Evolutionary conservation across 352 stramenopile species (phyloP).

Genomic region (Phytopythium cucurbitacearum): DNA sequence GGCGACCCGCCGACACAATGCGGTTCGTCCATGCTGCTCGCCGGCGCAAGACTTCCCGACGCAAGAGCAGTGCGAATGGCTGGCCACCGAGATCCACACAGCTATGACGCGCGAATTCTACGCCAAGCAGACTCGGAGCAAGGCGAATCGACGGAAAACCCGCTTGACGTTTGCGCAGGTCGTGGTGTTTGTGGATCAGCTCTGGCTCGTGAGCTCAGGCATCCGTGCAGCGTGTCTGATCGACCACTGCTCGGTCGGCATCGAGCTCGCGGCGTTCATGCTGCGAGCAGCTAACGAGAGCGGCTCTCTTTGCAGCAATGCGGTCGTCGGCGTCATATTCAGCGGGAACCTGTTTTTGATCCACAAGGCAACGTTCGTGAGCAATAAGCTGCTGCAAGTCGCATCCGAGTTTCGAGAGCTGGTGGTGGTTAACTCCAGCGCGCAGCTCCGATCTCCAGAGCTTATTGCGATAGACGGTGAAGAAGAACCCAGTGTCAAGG

Average conservation of each 20-base stretch:
- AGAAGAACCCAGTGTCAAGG: not conserved
- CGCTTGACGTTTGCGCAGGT: conserved; percentile 19
- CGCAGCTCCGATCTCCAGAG: conserved; percentile 9
- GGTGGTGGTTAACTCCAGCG: conserved; percentile 31
- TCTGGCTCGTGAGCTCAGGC: conserved; percentile 31
- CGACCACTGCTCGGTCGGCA: conserved; percentile 31
- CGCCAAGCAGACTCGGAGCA: not conserved
- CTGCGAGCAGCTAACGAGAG: conserved; percentile 10
- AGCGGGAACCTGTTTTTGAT: conserved; percentile 45
- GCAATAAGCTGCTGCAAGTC: conserved; percentile 24
- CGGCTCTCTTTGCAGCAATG: not conserved
- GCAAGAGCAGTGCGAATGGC: not conserved
- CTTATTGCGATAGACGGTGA: not conserved
- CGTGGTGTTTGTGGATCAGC: conserved; percentile 23
- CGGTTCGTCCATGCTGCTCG: too few species aligned
- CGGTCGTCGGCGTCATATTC: conserved; percentile 19
- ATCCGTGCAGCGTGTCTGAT: conserved; percentile 37
- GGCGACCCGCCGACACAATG: too few species aligned
- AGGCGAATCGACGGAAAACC: not conserved
- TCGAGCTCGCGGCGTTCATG: conserved; percentile 14
- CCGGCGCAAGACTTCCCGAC: not conserved
- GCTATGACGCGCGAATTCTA: conserved; percentile 1
- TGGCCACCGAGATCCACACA: conserved; percentile 1
- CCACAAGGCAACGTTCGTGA: conserved; percentile 24
- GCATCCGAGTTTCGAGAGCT: conserved; percentile 12